Percentiles rank a stretch among this genome's conserved stretches.
Conservation (phyloP, 345 rosid species). For the Bruguiera gymnorhiza region DNA sequence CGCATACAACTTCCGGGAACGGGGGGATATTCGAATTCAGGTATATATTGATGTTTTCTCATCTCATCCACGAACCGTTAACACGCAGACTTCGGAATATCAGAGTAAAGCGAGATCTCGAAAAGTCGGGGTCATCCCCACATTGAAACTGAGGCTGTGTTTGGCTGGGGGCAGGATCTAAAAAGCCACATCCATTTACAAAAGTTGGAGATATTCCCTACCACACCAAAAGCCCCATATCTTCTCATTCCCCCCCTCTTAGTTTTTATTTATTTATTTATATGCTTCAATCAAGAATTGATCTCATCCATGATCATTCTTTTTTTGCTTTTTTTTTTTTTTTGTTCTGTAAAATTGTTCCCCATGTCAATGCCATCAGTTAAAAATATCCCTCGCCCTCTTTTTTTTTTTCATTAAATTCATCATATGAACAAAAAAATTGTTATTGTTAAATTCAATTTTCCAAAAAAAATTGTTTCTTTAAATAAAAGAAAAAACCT, state of each 20-base stretch:
- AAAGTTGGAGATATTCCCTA: conserved; percentile 29
- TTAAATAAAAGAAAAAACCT: too few relatives aligned
- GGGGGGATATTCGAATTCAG: conserved; percentile 26
- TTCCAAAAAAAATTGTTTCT: too few relatives aligned
- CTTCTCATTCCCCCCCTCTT: conserved; percentile 18
- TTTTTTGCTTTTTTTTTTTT: not conserved
- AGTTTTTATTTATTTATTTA: not conserved
- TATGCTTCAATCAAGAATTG: not conserved
- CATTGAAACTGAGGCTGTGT: conserved; percentile 13
- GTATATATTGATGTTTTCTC: too few relatives aligned
- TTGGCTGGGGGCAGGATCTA: conserved; percentile 31
- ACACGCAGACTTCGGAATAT: conserved; percentile 3
- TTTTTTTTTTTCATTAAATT: too few relatives aligned
- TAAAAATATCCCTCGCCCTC: too few relatives aligned
- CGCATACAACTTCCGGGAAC: not conserved
- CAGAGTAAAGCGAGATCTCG: not conserved
- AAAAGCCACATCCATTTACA: conserved; percentile 42
- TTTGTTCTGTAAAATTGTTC: too few relatives aligned
- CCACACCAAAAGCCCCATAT: conserved; percentile 25
- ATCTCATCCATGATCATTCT: not conserved
- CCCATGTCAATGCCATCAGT: too few relatives aligned
- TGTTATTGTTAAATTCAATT: too few relatives aligned
- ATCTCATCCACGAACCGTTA: not conserved
- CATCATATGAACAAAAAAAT: too few relatives aligned
- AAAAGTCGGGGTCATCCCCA: conserved; percentile 1